Percentiles rank a stretch among this genome's conserved stretches.
phyloP scores from a whole-genome alignment of 1,139 yeast genomes.

The Yamadazyma blattariae region DNA sequence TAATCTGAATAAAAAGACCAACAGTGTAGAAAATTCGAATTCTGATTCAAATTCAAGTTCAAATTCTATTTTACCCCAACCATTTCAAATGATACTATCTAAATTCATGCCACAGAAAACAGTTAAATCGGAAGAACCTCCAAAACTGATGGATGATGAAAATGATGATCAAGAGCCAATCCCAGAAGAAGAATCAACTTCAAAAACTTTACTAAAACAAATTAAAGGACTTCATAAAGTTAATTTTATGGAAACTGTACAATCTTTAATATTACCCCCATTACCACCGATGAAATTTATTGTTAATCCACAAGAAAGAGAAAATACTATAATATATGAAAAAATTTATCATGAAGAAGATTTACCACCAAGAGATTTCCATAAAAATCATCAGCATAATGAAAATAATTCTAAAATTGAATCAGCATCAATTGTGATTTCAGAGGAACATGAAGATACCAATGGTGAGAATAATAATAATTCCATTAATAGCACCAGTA shows the following conservation, averaged over 20 bases:
- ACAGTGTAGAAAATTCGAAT: neutral
- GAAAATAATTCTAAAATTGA: neutral
- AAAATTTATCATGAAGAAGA: constrained; percentile 37
- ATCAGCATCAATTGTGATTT: too few relatives aligned
- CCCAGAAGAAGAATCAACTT: constrained; percentile 3
- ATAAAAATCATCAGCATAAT: neutral
- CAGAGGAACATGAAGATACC: too few relatives aligned
- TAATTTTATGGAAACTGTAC: constrained; percentile 79
- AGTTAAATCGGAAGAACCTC: too few relatives aligned
- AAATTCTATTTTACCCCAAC: constrained; percentile 27
- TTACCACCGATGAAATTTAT: constrained; percentile 71
- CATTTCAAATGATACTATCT: constrained; percentile 44
- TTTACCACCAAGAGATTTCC: constrained; percentile 14
- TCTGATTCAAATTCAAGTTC: constrained; percentile 1
- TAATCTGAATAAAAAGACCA: too few relatives aligned
- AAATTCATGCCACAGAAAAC: constrained; percentile 46
- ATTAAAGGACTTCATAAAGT: constrained; percentile 55
- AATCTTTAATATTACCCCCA: constrained; percentile 81
- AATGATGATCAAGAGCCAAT: too few relatives aligned
- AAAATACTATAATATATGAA: constrained; percentile 38
- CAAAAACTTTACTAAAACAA: constrained; percentile 6
- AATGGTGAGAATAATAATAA: neutral
- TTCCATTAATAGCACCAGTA: neutral
- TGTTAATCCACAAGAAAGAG: constrained; percentile 52
- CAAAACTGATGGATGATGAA: too few relatives aligned